These are phyloP conservation scores for Pyrenochaeta sp. DNA, from an alignment of 2,329 filamentous ascomycete species.

Conservation along the genomic window DNA sequence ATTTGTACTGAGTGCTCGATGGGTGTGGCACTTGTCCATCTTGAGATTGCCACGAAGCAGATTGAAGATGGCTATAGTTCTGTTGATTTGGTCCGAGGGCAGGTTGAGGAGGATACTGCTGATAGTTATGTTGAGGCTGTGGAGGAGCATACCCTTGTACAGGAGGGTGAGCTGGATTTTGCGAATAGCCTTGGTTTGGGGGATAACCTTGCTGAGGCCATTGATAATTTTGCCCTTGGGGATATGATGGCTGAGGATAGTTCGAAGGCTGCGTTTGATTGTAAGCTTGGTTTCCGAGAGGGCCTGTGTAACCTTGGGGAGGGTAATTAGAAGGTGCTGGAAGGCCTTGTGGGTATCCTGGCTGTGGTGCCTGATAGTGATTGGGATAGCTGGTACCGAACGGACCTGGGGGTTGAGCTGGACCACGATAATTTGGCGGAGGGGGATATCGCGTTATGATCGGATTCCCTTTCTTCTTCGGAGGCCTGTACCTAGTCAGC, in stretches of 20 bases:
- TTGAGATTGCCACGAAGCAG: constrained; percentile 29
- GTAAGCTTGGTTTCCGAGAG: constrained; percentile 30
- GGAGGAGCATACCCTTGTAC: constrained; percentile 30
- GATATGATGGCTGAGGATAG: constrained; percentile 28
- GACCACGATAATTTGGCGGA: constrained; percentile 55
- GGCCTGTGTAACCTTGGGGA: constrained; percentile 29
- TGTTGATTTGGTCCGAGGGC: constrained; percentile 32
- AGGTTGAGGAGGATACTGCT: constrained; percentile 26
- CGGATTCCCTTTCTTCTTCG: constrained; percentile 57
- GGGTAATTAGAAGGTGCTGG: constrained; percentile 27
- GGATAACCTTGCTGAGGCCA: constrained; percentile 36
- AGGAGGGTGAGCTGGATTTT: constrained; percentile 27
- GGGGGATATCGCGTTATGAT: constrained; percentile 60
- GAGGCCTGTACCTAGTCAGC: constrained; percentile 34
- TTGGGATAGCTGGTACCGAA: constrained; percentile 34
- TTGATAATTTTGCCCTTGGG: constrained; percentile 30
- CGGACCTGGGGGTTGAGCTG: constrained; percentile 40
- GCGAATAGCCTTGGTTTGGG: constrained; percentile 29
- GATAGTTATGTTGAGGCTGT: constrained; percentile 24
- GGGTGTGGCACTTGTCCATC: constrained; percentile 24
- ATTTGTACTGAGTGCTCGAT: constrained; percentile 20
- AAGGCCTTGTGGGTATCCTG: constrained; percentile 35
- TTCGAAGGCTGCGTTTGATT: constrained; percentile 25
- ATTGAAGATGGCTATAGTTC: constrained; percentile 32
- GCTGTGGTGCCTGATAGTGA: constrained; percentile 37